These are phyloP conservation scores for Glycyrrhiza uralensis DNA, from an alignment of 306 rosid genomes.

Conservation along the genomic window DNA sequence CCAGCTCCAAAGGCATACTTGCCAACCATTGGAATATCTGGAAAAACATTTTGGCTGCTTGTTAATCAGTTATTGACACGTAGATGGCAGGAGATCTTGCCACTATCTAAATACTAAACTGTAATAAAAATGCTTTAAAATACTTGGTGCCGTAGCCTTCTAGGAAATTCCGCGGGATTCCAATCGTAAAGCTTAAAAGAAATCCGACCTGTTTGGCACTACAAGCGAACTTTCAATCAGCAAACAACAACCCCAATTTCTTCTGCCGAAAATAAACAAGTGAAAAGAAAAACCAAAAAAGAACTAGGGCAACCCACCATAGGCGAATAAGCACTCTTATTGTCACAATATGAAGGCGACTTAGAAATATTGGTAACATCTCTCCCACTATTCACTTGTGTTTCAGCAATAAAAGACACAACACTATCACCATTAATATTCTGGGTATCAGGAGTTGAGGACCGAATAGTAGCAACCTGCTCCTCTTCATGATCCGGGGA, in stretches of 20 bases:
- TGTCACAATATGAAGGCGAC: conserved; percentile 58
- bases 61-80: conserved; percentile 41
- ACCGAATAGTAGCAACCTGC: conserved; percentile 33
- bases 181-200: conserved; percentile 99
- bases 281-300: background rate
- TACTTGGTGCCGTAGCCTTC: conserved; percentile 99
- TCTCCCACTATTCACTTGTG: conserved; percentile 53
- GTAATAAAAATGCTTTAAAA: conserved; percentile 59
- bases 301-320: conserved; percentile 50
- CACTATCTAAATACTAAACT: conserved; percentile 64
- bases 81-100: conserved; percentile 9
- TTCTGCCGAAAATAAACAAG: background rate
- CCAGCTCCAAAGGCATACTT: conserved; percentile 94
- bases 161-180: conserved; percentile 99
- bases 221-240: conserved; percentile 51
- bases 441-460: conserved; percentile 48
- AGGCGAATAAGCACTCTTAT: conserved; percentile 74
- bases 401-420: conserved; percentile 47
- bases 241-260: background rate
- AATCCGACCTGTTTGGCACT: conserved; percentile 98
- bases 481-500: conserved; percentile 59
- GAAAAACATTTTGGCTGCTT: conserved; percentile 25
- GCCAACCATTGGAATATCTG: conserved; percentile 98
- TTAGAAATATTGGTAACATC: conserved; percentile 50
- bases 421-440: conserved; percentile 41